Percentiles rank a stretch among this genome's conserved stretches.
Evolutionary conservation across 2,329 filamentous ascomycete genomes (phyloP).

Genomic region (Beauveria varroae): DNA sequence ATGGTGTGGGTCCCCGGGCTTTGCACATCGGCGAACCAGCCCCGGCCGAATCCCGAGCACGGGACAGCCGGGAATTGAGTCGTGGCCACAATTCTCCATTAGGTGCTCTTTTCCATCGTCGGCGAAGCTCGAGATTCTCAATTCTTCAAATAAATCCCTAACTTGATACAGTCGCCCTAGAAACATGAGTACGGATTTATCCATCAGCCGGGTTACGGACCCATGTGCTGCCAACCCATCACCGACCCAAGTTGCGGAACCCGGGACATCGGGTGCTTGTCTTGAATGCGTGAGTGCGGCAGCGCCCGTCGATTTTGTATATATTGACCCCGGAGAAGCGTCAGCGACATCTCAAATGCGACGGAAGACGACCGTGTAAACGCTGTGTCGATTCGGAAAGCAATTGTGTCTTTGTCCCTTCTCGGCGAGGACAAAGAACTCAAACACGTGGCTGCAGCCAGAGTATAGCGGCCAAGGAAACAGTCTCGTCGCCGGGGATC

Average conservation of each 20-base stretch:
- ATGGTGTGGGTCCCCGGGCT: slow-evolving; percentile 2
- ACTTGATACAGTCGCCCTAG: not conserved
- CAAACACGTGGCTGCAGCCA: not conserved
- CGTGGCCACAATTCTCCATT: not conserved
- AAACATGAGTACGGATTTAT: not conserved
- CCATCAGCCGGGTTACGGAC: not conserved
- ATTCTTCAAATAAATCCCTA: not conserved
- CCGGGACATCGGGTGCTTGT: not conserved
- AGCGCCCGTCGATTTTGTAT: not conserved
- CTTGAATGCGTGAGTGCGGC: not conserved
- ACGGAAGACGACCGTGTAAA: not conserved
- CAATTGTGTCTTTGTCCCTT: slow-evolving; percentile 3
- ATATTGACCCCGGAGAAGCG: not conserved
- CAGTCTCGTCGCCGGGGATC: not conserved
- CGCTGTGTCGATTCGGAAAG: slow-evolving; percentile 1
- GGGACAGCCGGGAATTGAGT: not conserved
- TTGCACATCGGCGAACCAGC: not conserved
- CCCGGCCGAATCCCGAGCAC: not conserved
- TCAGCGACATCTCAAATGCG: slow-evolving; percentile 1
- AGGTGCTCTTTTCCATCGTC: not conserved
- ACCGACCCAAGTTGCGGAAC: not conserved
- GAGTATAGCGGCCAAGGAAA: not conserved
- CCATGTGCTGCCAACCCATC: not conserved
- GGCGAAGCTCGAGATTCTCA: not conserved
- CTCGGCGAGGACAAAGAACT: not conserved